These are phyloP conservation scores for Pichia insulana DNA, from an alignment of 805 yeast genomes.

Conservation along the genomic window DNA sequence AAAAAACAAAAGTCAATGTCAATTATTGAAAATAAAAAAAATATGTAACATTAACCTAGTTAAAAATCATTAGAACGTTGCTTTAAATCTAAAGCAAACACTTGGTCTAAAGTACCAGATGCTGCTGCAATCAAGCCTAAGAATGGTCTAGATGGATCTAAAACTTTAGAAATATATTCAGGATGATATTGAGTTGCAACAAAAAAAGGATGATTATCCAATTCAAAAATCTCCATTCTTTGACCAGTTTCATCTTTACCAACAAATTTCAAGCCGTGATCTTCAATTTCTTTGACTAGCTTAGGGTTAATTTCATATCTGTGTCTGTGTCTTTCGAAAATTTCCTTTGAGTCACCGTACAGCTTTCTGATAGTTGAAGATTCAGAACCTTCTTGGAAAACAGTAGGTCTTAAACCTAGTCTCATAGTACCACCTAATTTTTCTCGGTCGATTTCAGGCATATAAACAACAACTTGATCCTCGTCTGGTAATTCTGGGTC, in stretches of 20 bases:
- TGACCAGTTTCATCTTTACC: slow-evolving; percentile 86
- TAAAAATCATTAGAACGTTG: slow-evolving; percentile 27
- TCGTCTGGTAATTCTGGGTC: slow-evolving; percentile 52
- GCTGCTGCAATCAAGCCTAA: slow-evolving; percentile 94
- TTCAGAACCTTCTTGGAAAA: slow-evolving; percentile 59
- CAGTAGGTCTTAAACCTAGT: slow-evolving; percentile 87
- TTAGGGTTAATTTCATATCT: slow-evolving; percentile 95
- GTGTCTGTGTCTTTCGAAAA: slow-evolving; percentile 95
- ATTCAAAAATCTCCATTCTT: slow-evolving; percentile 92
- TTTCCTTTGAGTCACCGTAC: slow-evolving; percentile 62
- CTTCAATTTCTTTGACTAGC: slow-evolving; percentile 61
- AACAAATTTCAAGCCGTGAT: slow-evolving; percentile 74
- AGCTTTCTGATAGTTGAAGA: slow-evolving; percentile 58
- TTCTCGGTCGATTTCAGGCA: slow-evolving; percentile 97
- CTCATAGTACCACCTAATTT: slow-evolving; percentile 99
- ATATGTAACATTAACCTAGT: neutral
- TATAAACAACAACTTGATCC: slow-evolving; percentile 77
- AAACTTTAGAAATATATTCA: slow-evolving; percentile 91
- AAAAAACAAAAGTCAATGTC: neutral
- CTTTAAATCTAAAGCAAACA: slow-evolving; percentile 36
- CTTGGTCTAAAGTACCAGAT: slow-evolving; percentile 67
- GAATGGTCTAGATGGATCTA: slow-evolving; percentile 95
- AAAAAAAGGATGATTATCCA: slow-evolving; percentile 78
- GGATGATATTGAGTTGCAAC: slow-evolving; percentile 99
- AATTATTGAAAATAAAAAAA: neutral